Evolutionary conservation across 345 rosid genomes (phyloP), one percentile per base, ranked within the genome.

Genomic region (Salix viminalis): DNA sequence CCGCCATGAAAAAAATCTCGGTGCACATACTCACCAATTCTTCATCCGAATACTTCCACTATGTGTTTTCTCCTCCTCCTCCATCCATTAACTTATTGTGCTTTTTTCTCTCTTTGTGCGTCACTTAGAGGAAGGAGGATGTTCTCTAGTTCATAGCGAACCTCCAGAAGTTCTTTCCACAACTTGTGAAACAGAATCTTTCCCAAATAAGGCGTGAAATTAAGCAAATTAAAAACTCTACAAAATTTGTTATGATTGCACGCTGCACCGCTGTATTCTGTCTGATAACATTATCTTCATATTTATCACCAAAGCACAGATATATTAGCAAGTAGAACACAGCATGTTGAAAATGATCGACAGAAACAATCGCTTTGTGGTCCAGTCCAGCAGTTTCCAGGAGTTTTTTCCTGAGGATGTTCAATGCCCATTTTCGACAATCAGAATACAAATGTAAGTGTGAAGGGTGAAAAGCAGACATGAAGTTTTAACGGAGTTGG

Each of bases 241-340:
- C 39, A 54, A 77, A 65, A 14, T 72, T 66, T 32, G 71, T 37
- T 12, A 72, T 18, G 2, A 75, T 44, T 48, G 80, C 72, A 26
- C 80, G 70, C 1, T 71, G 76, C 23, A 36, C 65, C 15, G 39
- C 19, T 39, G 65, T 71, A 19, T 71, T 71, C 48, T 64, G 65
- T 24, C 24, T 7, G 2, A 77, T 50, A 24, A 65, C 36, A 9
- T 18, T 48, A 30, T 64, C 72, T 6, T 77, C 76, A 18, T 50
- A n/a, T 37, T 77, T 65, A 74, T 77, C 70, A 9, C 79, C 79
- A 7, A 77, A 52, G 71, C 76, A 72, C 71, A 77, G 65, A 46
- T 71, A 77, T 4, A 50, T 7, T 21, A 71, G 70, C 39, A 77
- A 52, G 66, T 65, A 62, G 28, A 64, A 71, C 50, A 72, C 34